Evolutionary conservation across 164 flowering plant genomes (phyloP).

Genomic region (Malania oleifera): DNA sequence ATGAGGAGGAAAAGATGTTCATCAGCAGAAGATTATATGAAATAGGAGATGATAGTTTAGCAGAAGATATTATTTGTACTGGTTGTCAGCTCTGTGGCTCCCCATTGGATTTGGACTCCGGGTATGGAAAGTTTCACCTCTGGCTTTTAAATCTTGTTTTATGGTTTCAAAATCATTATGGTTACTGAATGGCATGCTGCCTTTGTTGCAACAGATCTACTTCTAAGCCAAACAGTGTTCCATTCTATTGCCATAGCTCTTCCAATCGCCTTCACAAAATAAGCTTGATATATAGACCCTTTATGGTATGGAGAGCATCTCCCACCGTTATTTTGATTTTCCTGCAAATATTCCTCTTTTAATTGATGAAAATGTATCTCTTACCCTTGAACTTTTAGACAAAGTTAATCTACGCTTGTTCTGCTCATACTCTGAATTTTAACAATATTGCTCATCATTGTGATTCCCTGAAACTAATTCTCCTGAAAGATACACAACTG

Average conservation of each 20-base stretch:
- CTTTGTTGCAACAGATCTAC: conserved; percentile 26
- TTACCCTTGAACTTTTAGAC: too few species aligned
- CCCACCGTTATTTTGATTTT: neutral
- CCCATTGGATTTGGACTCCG: conserved; percentile 34
- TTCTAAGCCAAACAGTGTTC: conserved; percentile 17
- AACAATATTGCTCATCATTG: too few species aligned
- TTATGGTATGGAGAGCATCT: conserved; percentile 46
- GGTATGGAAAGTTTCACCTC: conserved; percentile 19
- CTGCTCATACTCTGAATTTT: too few species aligned
- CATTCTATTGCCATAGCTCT: conserved; percentile 48
- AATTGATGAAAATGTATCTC: neutral
- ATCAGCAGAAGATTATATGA: conserved; percentile 45
- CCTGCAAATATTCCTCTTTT: too few species aligned
- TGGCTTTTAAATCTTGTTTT: neutral
- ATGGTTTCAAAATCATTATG: neutral
- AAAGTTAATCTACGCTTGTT: too few species aligned
- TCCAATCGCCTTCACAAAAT: conserved; percentile 41
- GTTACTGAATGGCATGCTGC: conserved; percentile 5
- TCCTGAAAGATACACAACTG: too few species aligned
- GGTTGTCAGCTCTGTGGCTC: conserved; percentile 72
- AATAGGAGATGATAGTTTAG: conserved; percentile 25
- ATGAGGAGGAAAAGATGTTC: conserved; percentile 50
- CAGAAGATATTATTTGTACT: conserved; percentile 60
- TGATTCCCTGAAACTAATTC: too few species aligned
- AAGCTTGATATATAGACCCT: conserved; percentile 58